Base-by-base conservation (phyloP, 1,139 yeast genomes). In the Hemisphaericaspora lyxosophila region DNA sequence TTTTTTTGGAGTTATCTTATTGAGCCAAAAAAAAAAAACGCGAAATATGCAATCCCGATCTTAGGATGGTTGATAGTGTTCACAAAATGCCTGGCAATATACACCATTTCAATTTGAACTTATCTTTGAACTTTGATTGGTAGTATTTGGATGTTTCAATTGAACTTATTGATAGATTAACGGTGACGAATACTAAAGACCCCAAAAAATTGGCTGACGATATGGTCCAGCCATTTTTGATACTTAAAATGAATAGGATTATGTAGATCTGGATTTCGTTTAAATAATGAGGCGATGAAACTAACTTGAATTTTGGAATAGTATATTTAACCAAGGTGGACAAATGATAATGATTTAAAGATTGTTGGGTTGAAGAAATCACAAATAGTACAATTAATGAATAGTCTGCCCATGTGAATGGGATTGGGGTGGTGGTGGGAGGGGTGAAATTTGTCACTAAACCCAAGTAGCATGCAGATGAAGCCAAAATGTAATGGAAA, bases 251-350 rank as follows among this genome's bases (percentile, higher is more conserved):
- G 4, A 58, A 44, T 7, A 69, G 41, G 1, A 77, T 54, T 0
- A 68, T 33, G 51, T 90, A 90, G 14, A 89, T 74, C 20, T 75
- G 40, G 2, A 86, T 63, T 54, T 90, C 97, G 49, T 85, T 85
- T 13, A 83, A 65, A 51, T 89, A 90, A 57, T 90, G 97, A 0
- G 97, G 90, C 50, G 89, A 82, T 9, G 84, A 72, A 2, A 78
- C 70, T 11, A 53, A 51, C 28, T 58, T 71, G 28, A 59, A 58
- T 0, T 55, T 53, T 0, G 97, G 97, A 24, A 77, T 54, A 0
- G 81, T 66, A 59, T 90, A 90, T 57, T 89, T 89, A 16, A 63
- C 63, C 29, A 88, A 64, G 4, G 59, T 48, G 0, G 94, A 73
- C 41, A 90, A 67, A 45, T 81, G 76, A 4, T 44, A 41, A 57